Evolutionary conservation across 257 asterid genomes (phyloP), one percentile per base, ranked within the genome.

Genomic region (Solanum microdontum): DNA sequence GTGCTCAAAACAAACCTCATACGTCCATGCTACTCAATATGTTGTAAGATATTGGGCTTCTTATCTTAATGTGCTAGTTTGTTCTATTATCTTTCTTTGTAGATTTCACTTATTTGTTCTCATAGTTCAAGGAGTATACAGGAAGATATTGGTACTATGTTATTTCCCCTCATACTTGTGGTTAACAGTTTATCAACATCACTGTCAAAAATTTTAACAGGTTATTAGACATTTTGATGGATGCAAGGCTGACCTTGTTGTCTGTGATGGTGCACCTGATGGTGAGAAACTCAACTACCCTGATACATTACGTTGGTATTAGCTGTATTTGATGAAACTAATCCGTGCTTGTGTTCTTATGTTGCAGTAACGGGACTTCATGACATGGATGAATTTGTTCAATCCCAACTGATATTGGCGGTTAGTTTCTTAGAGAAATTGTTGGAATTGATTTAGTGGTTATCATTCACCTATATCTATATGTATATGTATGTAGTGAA

Each of bases 241-340:
- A 90, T 97, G 99, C 94, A 96, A 97, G 90, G 99, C 99, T 84
- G 99, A 97, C 92, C 95, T 97, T 86, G 99, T 97, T 89, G 99
- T 97, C 76, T 97, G 99, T 88, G 99, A 97, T 91, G 99, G 99
- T 83, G 99, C 99, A 84, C 99, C 99, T 79, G 99, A 97, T 91
- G 99, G 99, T 97, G 87, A 89, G 97, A 82, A 51, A 83, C 23
- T 79, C 66, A 79, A 60, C 88, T 82, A 69, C 43, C 75, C 82
- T 40, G 34, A 32, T 58, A 8, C 11, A 37, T 66, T 75, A 82
- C 24, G 1, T 86, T 86, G 32, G 24, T 75, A 4, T 86, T 75
- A 43, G 10, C 60, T 69, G 87, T 33, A 69, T 70, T 51, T 70
- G 83, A 70, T 70, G 83, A 26, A 58, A 75, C 28, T 86, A 68